phyloP scores from a whole-genome alignment of 257 asterid genomes.

The Coffea canephora region DNA sequence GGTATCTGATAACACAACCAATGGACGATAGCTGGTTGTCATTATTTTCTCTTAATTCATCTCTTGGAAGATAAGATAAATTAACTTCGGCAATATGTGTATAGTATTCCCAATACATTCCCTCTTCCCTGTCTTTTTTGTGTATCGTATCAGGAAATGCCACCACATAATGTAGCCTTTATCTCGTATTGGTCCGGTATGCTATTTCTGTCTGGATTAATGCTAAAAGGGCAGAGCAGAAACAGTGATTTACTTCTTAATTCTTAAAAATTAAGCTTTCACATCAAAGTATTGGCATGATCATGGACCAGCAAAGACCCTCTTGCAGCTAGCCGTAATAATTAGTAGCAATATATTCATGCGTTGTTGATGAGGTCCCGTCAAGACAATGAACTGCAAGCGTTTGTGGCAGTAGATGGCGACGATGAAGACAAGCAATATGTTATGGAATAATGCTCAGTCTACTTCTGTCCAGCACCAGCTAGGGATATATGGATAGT shows the following conservation, averaged over 20 bases:
- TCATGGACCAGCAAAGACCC: conserved; percentile 1
- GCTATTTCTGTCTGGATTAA: not conserved
- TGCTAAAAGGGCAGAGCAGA: not conserved
- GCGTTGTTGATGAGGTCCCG: conserved; percentile 3
- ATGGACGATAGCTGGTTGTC: not conserved
- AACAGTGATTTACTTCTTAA: not conserved
- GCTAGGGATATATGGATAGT: not conserved
- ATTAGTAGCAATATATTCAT: not conserved
- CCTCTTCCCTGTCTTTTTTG: not conserved
- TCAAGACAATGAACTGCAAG: not conserved
- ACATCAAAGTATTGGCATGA: not conserved
- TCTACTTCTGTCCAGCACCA: not conserved
- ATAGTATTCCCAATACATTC: not conserved
- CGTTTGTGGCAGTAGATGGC: not conserved
- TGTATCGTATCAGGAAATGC: not conserved
- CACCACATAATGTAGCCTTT: not conserved
- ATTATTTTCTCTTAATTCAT: not conserved
- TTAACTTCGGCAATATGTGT: not conserved
- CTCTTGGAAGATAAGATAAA: not conserved
- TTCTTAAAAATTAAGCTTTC: not conserved
- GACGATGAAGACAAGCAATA: not conserved
- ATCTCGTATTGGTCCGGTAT: not conserved
- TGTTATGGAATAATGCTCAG: not conserved
- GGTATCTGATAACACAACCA: not conserved
- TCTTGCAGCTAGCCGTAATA: no score